Conservation (phyloP, 768 basidiomycete genomes). For the Dentipellis fragilis region DNA sequence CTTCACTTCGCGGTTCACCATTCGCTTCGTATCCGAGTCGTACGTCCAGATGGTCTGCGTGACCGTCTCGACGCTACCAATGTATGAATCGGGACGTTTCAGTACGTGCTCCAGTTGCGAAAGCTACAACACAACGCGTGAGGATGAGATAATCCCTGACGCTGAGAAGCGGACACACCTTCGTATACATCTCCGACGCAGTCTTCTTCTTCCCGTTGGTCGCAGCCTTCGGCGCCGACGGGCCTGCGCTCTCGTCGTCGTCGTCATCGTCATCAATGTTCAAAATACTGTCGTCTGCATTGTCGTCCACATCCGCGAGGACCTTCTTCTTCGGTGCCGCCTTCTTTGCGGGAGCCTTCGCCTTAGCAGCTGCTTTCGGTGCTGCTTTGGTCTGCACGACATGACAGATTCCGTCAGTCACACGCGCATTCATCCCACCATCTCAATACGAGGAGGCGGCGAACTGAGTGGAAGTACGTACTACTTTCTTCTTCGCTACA, state of each 20-base stretch:
- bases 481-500: conserved; percentile 36
- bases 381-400: conserved; percentile 29
- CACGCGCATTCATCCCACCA: background rate
- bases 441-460: conserved; percentile 1
- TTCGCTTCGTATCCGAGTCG: conserved; percentile 73
- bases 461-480: conserved; percentile 17
- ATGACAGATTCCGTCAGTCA: conserved; percentile 15
- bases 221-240: conserved; percentile 17
- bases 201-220: conserved; percentile 65
- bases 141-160: too few relatives aligned
- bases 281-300: conserved; percentile 39
- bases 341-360: conserved; percentile 44
- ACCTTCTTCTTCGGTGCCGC: conserved; percentile 57
- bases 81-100: conserved; percentile 89
- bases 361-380: conserved; percentile 33
- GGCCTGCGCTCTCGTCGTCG: conserved; percentile 28
- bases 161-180: conserved; percentile 36
- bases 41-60: conserved; percentile 91
- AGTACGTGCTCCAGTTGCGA: conserved; percentile 92
- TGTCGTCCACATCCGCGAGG: conserved; percentile 52
- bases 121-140: conserved; percentile 39
- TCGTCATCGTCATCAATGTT: conserved; percentile 31
- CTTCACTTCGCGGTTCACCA: conserved; percentile 73
- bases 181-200: conserved; percentile 84
- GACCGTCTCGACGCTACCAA: conserved; percentile 88